A percentile compares a stretch with the other conserved stretches of the same genome.
These are phyloP conservation scores for Mortierella sp. DNA, from an alignment of 371 early-diverging fungal species.

Conservation along the genomic window DNA sequence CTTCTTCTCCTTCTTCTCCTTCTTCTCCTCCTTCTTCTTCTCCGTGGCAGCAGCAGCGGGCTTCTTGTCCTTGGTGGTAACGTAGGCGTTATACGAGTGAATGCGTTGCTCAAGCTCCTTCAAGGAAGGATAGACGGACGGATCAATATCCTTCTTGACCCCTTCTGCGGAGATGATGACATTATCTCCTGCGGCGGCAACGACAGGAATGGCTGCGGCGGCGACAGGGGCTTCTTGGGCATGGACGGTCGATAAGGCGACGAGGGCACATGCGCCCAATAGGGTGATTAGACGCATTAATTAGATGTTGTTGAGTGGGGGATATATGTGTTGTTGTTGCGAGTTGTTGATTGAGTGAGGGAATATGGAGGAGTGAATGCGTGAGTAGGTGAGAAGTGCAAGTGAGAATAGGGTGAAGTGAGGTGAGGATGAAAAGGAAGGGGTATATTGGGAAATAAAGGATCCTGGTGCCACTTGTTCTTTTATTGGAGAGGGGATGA, in stretches of 20 bases:
- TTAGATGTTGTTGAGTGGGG: neutral
- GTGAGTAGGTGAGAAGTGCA: neutral
- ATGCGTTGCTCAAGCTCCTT: constrained; percentile 34
- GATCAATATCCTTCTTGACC: constrained; percentile 19
- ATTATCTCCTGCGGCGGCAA: neutral
- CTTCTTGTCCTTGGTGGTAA: neutral
- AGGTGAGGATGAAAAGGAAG: neutral
- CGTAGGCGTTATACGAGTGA: constrained; percentile 27
- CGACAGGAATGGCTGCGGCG: neutral
- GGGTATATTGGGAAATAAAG: neutral
- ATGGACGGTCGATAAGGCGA: constrained; percentile 24
- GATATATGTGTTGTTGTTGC: neutral
- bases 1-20: neutral
- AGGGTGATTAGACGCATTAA: constrained; percentile 41
- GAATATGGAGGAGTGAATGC: neutral
- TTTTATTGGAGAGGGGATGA: neutral
- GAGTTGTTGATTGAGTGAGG: neutral
- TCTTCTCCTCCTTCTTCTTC: neutral
- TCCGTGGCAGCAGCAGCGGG: neutral
- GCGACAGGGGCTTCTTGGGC: constrained; percentile 24
- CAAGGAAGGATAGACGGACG: constrained; percentile 28
- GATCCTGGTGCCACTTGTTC: neutral
- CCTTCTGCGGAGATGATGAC: constrained; percentile 7
- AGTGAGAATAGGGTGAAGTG: neutral
- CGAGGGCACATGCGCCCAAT: constrained; percentile 38